Conservation (phyloP, 2,329 filamentous ascomycete genomes). For the Claviceps sp. region DNA sequence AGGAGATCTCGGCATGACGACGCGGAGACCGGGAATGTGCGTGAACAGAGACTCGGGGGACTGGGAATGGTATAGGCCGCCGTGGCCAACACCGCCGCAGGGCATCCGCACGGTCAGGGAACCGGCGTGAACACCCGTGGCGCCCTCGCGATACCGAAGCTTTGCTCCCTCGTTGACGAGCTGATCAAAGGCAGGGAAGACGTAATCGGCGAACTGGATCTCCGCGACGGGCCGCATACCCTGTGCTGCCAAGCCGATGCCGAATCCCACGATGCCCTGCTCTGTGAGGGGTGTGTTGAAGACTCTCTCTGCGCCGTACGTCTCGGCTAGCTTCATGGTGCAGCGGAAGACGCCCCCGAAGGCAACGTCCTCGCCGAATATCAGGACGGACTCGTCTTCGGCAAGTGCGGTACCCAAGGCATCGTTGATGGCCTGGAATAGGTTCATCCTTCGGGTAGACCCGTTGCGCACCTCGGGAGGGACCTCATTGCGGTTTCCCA, state of each 20-base stretch:
- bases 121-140: slow-evolving; percentile 47
- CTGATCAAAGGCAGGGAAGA: slow-evolving; percentile 87
- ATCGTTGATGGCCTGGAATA: slow-evolving; percentile 89
- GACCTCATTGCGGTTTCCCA: slow-evolving; percentile 56
- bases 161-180: slow-evolving; percentile 90
- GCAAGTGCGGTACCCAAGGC: slow-evolving; percentile 72
- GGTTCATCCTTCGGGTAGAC: slow-evolving; percentile 75
- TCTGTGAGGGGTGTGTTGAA: slow-evolving; percentile 95
- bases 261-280: slow-evolving; percentile 90
- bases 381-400: slow-evolving; percentile 70
- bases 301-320: slow-evolving; percentile 76
- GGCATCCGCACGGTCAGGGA: slow-evolving; percentile 85
- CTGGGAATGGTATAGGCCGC: slow-evolving; percentile 78
- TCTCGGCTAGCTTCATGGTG: slow-evolving; percentile 78
- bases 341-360: slow-evolving; percentile 96
- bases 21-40: slow-evolving; percentile 72
- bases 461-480: slow-evolving; percentile 50
- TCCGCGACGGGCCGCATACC: slow-evolving; percentile 89
- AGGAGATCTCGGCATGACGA: slow-evolving; percentile 77
- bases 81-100: slow-evolving; percentile 78
- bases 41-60: slow-evolving; percentile 81
- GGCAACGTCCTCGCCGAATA: slow-evolving; percentile 94
- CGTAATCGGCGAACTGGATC: slow-evolving; percentile 91
- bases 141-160: slow-evolving; percentile 62
- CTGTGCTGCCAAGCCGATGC: slow-evolving; percentile 77